These are phyloP conservation scores for Pseudozyma thailandica DNA, from an alignment of 1,284 basidiomycete species.

Conservation along the genomic window DNA sequence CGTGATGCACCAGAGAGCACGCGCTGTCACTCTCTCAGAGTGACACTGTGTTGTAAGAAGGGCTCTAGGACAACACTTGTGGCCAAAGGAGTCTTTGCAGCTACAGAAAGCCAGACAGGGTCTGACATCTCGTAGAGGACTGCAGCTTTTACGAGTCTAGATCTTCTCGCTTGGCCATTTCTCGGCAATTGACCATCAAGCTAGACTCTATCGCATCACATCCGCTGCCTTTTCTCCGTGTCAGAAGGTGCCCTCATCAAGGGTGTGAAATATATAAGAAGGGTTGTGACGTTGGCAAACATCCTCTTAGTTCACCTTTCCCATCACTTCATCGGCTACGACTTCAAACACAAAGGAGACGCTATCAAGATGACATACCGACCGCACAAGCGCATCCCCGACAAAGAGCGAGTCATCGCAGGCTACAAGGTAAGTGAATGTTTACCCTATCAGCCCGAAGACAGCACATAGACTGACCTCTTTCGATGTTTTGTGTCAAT, in stretches of 20 bases:
- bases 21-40: conserved; percentile 3
- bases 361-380: conserved; percentile 25
- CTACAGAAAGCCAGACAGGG: no score
- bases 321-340: background rate
- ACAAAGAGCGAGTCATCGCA: conserved; percentile 46
- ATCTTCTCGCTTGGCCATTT: conserved; percentile 11
- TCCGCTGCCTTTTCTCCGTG: no score
- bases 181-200: conserved; percentile 13
- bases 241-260: no score
- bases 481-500: no score
- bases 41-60: no score
- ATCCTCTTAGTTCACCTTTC: background rate
- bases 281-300: background rate
- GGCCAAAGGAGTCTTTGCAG: no score
- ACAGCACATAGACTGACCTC: background rate
- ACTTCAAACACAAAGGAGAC: conserved; percentile 1
- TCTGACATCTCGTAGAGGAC: background rate
- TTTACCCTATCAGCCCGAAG: background rate
- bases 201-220: background rate
- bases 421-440: conserved; percentile 50
- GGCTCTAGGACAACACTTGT: background rate
- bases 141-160: conserved; percentile 9
- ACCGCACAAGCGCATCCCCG: conserved; percentile 42
- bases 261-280: conserved; percentile 14
- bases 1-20: conserved; percentile 34